These are phyloP conservation scores for Saccharomyces pastorianus DNA, from an alignment of 1,139 yeast genomes.

Conservation along the genomic window DNA sequence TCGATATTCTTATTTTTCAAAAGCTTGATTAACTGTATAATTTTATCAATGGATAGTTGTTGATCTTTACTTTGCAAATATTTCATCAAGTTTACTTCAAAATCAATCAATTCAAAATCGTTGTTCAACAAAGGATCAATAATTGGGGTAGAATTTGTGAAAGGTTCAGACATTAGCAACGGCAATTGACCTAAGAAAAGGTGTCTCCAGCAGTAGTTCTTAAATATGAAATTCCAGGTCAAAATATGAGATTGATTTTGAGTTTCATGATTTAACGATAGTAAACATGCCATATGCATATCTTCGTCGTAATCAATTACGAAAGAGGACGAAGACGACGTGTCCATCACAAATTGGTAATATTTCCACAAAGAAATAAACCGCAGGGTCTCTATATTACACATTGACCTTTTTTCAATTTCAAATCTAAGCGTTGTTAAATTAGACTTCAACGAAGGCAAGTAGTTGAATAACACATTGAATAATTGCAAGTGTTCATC, in stretches of 20 bases:
- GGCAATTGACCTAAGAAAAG: conserved; percentile 26
- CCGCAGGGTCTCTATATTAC: conserved; percentile 13
- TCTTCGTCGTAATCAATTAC: conserved; percentile 24
- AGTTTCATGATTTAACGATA: conserved; percentile 24
- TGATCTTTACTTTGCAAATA: conserved; percentile 23
- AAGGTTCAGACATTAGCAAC: conserved; percentile 13
- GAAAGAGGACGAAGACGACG: conserved; percentile 8
- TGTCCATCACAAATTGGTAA: conserved; percentile 16
- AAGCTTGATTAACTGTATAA: conserved; percentile 14
- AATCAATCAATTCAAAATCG: conserved; percentile 16
- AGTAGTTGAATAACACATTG: conserved; percentile 12
- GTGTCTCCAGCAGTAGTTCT: conserved; percentile 27
- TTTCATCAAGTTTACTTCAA: conserved; percentile 20
- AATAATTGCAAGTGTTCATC: conserved; percentile 13
- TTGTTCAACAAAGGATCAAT: conserved; percentile 22
- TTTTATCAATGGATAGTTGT: conserved; percentile 19
- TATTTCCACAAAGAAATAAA: conserved; percentile 21
- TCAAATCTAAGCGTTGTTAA: conserved; percentile 16
- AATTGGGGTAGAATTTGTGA: conserved; percentile 18
- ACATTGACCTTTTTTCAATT: conserved; percentile 13
- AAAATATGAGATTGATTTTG: conserved; percentile 16
- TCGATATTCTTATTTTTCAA: conserved; percentile 18
- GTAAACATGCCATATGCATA: conserved; percentile 19
- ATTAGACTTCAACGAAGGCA: conserved; percentile 13
- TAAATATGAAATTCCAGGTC: conserved; percentile 26